Conservation (phyloP, 768 basidiomycete genomes). For the Pulveroboletus sp. region DNA sequence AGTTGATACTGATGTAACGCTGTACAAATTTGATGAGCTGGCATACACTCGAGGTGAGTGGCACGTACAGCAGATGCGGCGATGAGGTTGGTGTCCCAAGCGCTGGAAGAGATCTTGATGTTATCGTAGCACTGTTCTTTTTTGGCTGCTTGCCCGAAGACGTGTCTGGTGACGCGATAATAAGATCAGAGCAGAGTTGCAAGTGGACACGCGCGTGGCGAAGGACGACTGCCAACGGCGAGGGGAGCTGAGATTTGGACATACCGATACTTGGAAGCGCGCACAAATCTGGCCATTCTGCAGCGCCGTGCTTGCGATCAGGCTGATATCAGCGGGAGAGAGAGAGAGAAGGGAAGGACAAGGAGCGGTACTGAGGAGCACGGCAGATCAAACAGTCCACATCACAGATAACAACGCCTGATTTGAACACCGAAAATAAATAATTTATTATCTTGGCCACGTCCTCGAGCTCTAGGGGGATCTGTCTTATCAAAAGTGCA, state of each 20-base stretch:
- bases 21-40: conserved; percentile 24
- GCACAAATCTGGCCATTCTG: conserved; percentile 79
- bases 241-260: conserved; percentile 22
- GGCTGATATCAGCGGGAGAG: not conserved
- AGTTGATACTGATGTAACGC: conserved; percentile 90
- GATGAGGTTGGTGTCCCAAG: conserved; percentile 95
- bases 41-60: not conserved
- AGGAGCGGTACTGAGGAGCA: not conserved
- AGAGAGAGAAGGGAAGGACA: not conserved
- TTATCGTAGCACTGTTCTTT: conserved; percentile 80
- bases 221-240: not conserved
- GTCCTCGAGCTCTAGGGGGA: too few relatives aligned
- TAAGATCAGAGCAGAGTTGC: not conserved
- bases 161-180: conserved; percentile 55
- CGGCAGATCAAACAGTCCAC: not conserved
- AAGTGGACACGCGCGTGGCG: not conserved
- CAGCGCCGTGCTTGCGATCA: not conserved
- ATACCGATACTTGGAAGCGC: conserved; percentile 82
- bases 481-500: too few relatives aligned
- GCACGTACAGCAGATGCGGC: conserved; percentile 67
- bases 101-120: conserved; percentile 79
- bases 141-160: conserved; percentile 85
- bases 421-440: not conserved
- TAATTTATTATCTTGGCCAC: not conserved
- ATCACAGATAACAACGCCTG: not conserved